Percentiles rank a stretch among this genome's conserved stretches.
Evolutionary conservation across 495 filamentous ascomycete genomes (phyloP).

Genomic region (Letharia columbiana): DNA sequence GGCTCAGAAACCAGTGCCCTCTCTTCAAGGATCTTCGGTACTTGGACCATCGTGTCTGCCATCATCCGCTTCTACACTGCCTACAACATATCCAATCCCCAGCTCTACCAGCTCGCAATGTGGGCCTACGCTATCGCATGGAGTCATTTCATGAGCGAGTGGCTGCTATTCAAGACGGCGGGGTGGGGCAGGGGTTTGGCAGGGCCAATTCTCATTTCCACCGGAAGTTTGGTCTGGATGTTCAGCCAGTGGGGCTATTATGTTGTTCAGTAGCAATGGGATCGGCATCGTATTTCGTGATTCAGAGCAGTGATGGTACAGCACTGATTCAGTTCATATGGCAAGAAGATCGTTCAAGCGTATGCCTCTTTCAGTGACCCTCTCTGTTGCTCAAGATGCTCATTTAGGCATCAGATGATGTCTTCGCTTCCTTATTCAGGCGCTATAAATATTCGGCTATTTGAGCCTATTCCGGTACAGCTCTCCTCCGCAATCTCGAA

Average conservation of each 20-base stretch:
- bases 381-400: neutral
- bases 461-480: constrained; percentile 68
- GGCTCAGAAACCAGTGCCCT: constrained; percentile 40
- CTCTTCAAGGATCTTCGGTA: constrained; percentile 67
- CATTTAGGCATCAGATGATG: neutral
- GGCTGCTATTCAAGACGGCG: constrained; percentile 64
- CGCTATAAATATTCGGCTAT: neutral
- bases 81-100: constrained; percentile 66
- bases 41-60: constrained; percentile 73
- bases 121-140: constrained; percentile 75
- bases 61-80: constrained; percentile 76
- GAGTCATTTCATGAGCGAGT: constrained; percentile 74
- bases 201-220: constrained; percentile 66
- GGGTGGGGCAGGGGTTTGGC: constrained; percentile 58
- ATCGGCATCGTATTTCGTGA: neutral
- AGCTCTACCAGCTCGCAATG: constrained; percentile 67
- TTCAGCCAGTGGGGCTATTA: constrained; percentile 57
- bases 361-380: neutral
- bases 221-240: constrained; percentile 74
- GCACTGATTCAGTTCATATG: neutral
- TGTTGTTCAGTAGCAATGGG: constrained; percentile 28
- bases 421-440: neutral
- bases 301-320: neutral
- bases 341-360: neutral
- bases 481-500: constrained; percentile 68